Percentiles rank a stretch among this genome's conserved stretches.
Evolutionary conservation across 1,284 basidiomycete genomes (phyloP).

Genomic region (Rhodotorula sp.): DNA sequence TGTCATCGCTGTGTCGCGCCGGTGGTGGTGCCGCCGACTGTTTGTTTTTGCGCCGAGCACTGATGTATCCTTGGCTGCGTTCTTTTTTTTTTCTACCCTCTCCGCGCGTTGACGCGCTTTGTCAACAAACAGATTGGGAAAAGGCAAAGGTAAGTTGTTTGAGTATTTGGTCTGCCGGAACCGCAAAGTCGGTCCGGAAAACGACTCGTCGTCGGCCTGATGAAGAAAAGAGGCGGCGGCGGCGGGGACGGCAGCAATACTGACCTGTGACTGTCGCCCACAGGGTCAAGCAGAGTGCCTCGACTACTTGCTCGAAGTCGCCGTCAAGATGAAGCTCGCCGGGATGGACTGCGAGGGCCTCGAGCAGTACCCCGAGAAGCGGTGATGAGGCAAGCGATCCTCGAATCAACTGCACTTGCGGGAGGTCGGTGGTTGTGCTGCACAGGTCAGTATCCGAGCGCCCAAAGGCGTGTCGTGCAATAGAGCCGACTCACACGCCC

Average conservation of each 20-base stretch:
- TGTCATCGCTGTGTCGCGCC: not conserved
- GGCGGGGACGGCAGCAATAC: not conserved
- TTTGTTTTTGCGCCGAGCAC: not conserved
- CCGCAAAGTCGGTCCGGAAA: not conserved
- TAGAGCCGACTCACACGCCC: too few relatives aligned
- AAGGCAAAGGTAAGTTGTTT: constrained; percentile 67
- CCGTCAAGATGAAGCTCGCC: constrained; percentile 64
- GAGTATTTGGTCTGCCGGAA: not conserved
- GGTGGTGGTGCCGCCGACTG: too few relatives aligned
- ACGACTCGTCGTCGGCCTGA: not conserved
- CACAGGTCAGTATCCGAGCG: too few relatives aligned
- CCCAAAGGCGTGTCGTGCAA: too few relatives aligned
- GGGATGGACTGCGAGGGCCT: constrained; percentile 39
- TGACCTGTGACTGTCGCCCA: constrained; percentile 4
- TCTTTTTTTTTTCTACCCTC: too few relatives aligned
- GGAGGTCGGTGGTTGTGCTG: too few relatives aligned
- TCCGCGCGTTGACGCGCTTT: not conserved
- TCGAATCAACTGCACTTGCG: not conserved
- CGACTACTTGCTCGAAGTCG: constrained; percentile 81
- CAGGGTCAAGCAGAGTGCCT: constrained; percentile 60
- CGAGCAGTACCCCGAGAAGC: constrained; percentile 9
- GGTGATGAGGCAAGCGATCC: not conserved
- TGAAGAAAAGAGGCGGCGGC: not conserved
- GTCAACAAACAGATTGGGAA: constrained; percentile 62
- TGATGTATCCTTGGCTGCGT: not conserved